A percentile compares a stretch with the other conserved stretches of the same genome.
These are phyloP conservation scores for Baorangia bicolor DNA, from an alignment of 768 basidiomycete genomes.

Conservation along the genomic window DNA sequence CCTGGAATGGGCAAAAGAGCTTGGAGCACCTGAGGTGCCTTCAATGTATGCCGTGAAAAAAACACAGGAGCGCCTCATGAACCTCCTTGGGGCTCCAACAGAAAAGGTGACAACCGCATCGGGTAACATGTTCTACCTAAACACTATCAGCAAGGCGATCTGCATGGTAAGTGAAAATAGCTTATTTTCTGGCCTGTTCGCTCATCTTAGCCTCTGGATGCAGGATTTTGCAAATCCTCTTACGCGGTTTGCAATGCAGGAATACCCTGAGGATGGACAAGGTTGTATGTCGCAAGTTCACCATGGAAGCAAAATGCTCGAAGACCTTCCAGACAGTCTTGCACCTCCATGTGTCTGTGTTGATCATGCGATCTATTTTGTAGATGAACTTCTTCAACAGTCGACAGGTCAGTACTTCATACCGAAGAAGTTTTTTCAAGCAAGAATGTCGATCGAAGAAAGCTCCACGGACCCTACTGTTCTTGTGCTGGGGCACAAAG, in stretches of 20 bases:
- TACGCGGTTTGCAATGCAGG: conserved; percentile 20
- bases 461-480: neutral
- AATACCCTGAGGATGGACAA: conserved; percentile 28
- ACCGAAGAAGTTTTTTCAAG: conserved; percentile 8
- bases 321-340: conserved; percentile 23
- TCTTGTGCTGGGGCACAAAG: conserved; percentile 1
- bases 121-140: conserved; percentile 31
- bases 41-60: conserved; percentile 22
- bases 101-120: conserved; percentile 16
- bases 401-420: conserved; percentile 8
- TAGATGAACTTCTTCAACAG: conserved; percentile 22
- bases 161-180: conserved; percentile 11
- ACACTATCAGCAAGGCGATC: conserved; percentile 12
- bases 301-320: conserved; percentile 31
- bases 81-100: conserved; percentile 22
- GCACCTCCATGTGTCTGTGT: conserved; percentile 24
- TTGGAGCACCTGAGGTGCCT: conserved; percentile 31
- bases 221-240: conserved; percentile 26
- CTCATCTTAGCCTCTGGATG: neutral
- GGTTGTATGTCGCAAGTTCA: conserved; percentile 22
- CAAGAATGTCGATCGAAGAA: neutral
- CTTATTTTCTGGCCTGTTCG: neutral
- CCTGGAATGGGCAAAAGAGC: conserved; percentile 27
- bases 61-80: conserved; percentile 14
- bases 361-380: conserved; percentile 18